These are phyloP conservation scores for Pseudogymnoascus sp. DNA, from an alignment of 2,329 filamentous ascomycete genomes.

Conservation along the genomic window DNA sequence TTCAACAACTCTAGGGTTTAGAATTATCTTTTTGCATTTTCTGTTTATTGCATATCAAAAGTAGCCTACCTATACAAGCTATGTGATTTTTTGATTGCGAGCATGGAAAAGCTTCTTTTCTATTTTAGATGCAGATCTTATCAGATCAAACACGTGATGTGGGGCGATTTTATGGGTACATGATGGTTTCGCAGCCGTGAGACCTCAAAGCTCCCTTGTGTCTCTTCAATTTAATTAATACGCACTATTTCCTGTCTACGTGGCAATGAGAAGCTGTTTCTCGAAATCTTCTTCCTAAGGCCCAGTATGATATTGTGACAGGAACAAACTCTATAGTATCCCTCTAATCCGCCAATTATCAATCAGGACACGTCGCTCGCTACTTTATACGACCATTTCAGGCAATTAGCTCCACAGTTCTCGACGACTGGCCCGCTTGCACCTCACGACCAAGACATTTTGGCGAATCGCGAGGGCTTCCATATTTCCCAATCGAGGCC, in stretches of 20 bases:
- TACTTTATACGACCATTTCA: slow-evolving; percentile 4
- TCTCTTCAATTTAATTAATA: not conserved
- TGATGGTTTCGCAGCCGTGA: not conserved
- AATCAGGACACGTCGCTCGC: slow-evolving; percentile 7
- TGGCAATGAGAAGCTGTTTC: not conserved
- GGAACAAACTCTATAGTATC: not conserved
- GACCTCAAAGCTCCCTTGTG: not conserved
- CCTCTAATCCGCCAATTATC: not conserved
- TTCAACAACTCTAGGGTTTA: not conserved
- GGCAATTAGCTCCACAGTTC: slow-evolving; percentile 10
- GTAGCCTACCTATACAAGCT: not conserved
- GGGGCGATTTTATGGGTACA: slow-evolving; percentile 1
- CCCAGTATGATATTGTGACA: not conserved
- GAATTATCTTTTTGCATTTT: not conserved
- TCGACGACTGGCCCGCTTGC: slow-evolving; percentile 3
- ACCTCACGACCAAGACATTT: slow-evolving; percentile 1
- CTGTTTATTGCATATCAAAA: not conserved
- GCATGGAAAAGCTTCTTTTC: not conserved
- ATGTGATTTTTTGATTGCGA: not conserved
- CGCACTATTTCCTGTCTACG: not conserved
- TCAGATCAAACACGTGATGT: not conserved
- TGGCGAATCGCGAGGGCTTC: slow-evolving; percentile 8
- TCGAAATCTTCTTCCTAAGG: not conserved
- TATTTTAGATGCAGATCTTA: not conserved
- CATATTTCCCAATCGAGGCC: slow-evolving; percentile 1